phyloP scores from a whole-genome alignment of 2,329 filamentous ascomycete genomes.

The Colletotrichum sp. region DNA sequence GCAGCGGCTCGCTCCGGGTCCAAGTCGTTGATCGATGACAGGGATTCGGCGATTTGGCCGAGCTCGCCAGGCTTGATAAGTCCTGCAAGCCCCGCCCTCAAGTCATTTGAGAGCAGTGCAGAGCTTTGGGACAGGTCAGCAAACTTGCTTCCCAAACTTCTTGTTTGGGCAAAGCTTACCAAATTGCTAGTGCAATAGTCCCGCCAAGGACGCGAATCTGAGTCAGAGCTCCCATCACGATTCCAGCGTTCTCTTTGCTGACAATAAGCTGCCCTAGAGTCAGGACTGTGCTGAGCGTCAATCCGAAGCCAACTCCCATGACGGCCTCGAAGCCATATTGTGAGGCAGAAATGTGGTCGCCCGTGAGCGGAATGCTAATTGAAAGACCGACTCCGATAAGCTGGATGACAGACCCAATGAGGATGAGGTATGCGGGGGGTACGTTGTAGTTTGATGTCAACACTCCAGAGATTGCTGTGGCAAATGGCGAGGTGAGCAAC shows the following conservation, averaged over 20 bases:
- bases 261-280: slow-evolving; percentile 35
- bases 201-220: slow-evolving; percentile 44
- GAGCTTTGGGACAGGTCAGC: slow-evolving; percentile 18
- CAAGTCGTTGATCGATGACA: background rate
- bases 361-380: slow-evolving; percentile 22
- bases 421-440: slow-evolving; percentile 33
- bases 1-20: background rate
- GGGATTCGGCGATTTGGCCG: background rate
- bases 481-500: slow-evolving; percentile 35
- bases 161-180: slow-evolving; percentile 19
- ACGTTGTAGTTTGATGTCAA: slow-evolving; percentile 30
- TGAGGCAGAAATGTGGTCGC: slow-evolving; percentile 27
- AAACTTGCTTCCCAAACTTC: slow-evolving; percentile 17
- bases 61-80: background rate
- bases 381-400: slow-evolving; percentile 37
- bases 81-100: background rate
- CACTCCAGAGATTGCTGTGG: slow-evolving; percentile 33
- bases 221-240: slow-evolving; percentile 40
- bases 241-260: slow-evolving; percentile 26
- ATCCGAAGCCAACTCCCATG: slow-evolving; percentile 42
- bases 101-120: background rate
- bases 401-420: slow-evolving; percentile 32
- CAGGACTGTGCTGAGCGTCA: slow-evolving; percentile 34
- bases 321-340: slow-evolving; percentile 35
- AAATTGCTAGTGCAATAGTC: slow-evolving; percentile 39